phyloP scores from a whole-genome alignment of 2,329 filamentous ascomycete species.

The Trichoderma polysporum region DNA sequence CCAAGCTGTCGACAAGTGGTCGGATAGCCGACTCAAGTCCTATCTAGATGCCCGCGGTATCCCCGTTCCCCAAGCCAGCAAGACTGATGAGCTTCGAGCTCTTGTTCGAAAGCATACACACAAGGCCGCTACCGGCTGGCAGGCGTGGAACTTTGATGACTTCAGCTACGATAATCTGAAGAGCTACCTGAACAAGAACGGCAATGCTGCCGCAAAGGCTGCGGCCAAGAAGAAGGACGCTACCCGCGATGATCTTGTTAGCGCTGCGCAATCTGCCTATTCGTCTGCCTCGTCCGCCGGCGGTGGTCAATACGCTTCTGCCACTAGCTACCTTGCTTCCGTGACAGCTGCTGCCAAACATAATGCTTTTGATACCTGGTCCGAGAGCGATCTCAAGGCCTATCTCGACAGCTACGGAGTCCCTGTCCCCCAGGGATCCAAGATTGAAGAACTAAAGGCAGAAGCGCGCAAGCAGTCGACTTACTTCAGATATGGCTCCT shows the following conservation, averaged over 20 bases:
- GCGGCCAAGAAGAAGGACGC: slow-evolving; percentile 61
- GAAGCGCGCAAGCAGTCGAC: slow-evolving; percentile 70
- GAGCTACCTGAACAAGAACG: slow-evolving; percentile 52
- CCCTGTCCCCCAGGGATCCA: slow-evolving; percentile 64
- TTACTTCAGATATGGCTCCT: slow-evolving; percentile 75
- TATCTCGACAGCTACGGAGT: slow-evolving; percentile 80
- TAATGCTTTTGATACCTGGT: slow-evolving; percentile 71
- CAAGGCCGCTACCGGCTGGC: slow-evolving; percentile 67
- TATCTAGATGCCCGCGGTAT: slow-evolving; percentile 76
- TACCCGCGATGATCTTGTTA: slow-evolving; percentile 71
- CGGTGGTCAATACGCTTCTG: slow-evolving; percentile 61
- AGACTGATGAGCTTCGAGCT: slow-evolving; percentile 70
- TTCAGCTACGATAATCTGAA: slow-evolving; percentile 70
- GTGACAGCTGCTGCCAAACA: slow-evolving; percentile 66
- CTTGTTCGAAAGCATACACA: slow-evolving; percentile 72
- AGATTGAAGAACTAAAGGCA: slow-evolving; percentile 66
- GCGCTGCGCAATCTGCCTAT: slow-evolving; percentile 62
- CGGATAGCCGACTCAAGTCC: slow-evolving; percentile 72
- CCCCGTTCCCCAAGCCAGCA: slow-evolving; percentile 69
- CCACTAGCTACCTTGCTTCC: slow-evolving; percentile 67
- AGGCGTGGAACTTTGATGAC: slow-evolving; percentile 77
- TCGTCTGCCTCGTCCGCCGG: slow-evolving; percentile 58
- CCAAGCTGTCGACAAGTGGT: slow-evolving; percentile 62
- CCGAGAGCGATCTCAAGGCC: slow-evolving; percentile 68
- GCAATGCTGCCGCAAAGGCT: slow-evolving; percentile 57